Evolutionary conservation across 2,329 filamentous ascomycete species (phyloP).

Genomic region (Dactylonectria estremocensis): DNA sequence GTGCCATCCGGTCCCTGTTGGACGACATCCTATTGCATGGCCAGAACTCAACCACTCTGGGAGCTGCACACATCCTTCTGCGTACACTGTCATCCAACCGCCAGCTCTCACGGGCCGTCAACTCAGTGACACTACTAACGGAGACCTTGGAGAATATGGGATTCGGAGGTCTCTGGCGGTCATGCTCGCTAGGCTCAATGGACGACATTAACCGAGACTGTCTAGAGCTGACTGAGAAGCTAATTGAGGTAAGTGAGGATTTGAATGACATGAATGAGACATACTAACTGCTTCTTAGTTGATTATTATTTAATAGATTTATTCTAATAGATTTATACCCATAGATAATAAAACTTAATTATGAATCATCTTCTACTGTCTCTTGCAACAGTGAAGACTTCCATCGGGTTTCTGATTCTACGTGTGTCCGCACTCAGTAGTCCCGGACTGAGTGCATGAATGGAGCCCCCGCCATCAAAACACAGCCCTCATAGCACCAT

Average conservation of each 20-base stretch:
- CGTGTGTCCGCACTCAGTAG: too few species aligned
- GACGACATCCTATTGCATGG: constrained; percentile 75
- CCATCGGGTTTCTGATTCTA: too few species aligned
- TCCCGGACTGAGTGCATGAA: too few species aligned
- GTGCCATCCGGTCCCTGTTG: constrained; percentile 70
- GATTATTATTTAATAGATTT: constrained; percentile 24
- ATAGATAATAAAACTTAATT: constrained; percentile 60
- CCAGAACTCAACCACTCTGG: constrained; percentile 72
- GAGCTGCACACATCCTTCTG: constrained; percentile 73
- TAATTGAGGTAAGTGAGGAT: constrained; percentile 69
- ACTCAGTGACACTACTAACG: constrained; percentile 64
- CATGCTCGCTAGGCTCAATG: constrained; percentile 65
- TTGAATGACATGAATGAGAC: background rate
- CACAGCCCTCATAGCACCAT: too few species aligned
- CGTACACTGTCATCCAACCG: constrained; percentile 70
- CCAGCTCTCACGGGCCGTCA: constrained; percentile 64
- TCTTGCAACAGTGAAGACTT: too few species aligned
- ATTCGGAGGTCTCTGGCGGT: constrained; percentile 75
- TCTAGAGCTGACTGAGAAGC: constrained; percentile 70
- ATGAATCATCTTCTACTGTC: background rate
- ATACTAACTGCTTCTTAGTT: constrained; percentile 16
- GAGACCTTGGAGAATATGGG: constrained; percentile 72
- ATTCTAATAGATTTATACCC: constrained; percentile 63
- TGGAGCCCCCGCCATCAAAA: too few species aligned
- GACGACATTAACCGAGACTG: constrained; percentile 51